Conservation (phyloP, 1,284 basidiomycete species). For the Anthracocystis walkeri region DNA sequence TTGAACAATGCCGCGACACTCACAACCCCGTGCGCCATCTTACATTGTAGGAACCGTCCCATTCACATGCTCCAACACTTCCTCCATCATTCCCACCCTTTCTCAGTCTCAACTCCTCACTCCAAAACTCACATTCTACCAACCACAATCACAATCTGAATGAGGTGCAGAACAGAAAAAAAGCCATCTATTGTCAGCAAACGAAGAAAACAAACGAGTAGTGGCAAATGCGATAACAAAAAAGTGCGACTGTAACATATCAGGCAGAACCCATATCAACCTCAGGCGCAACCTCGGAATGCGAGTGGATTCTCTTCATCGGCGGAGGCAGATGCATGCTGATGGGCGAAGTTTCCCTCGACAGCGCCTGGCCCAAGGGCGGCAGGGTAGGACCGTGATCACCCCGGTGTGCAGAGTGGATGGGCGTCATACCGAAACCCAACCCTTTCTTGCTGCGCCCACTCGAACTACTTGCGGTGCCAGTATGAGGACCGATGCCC, state of each 20-base stretch:
- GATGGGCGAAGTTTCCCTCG: conserved; percentile 40
- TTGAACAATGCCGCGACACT: too few relatives aligned
- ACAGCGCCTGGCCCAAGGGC: conserved; percentile 43
- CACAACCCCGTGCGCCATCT: too few relatives aligned
- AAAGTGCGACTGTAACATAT: background rate
- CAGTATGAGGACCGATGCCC: conserved; percentile 23
- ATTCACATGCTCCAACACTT: too few relatives aligned
- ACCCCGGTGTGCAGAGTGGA: conserved; percentile 36
- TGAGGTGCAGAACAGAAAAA: background rate
- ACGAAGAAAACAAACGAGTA: background rate
- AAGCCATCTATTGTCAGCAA: background rate
- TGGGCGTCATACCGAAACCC: conserved; percentile 50
- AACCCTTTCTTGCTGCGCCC: conserved; percentile 27
- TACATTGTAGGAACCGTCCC: too few relatives aligned
- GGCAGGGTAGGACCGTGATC: conserved; percentile 41
- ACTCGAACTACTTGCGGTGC: background rate
- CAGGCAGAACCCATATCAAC: conserved; percentile 44
- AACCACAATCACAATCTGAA: too few relatives aligned
- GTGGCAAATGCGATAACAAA: background rate
- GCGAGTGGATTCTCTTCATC: conserved; percentile 39
- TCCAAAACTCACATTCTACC: too few relatives aligned
- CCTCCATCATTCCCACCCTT: too few relatives aligned
- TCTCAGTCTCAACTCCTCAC: too few relatives aligned
- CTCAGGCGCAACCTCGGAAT: conserved; percentile 33
- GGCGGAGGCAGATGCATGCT: conserved; percentile 51